Base-by-base conservation (phyloP, 2,329 filamentous ascomycete species). In the Pseudohalonectria lignicola region DNA sequence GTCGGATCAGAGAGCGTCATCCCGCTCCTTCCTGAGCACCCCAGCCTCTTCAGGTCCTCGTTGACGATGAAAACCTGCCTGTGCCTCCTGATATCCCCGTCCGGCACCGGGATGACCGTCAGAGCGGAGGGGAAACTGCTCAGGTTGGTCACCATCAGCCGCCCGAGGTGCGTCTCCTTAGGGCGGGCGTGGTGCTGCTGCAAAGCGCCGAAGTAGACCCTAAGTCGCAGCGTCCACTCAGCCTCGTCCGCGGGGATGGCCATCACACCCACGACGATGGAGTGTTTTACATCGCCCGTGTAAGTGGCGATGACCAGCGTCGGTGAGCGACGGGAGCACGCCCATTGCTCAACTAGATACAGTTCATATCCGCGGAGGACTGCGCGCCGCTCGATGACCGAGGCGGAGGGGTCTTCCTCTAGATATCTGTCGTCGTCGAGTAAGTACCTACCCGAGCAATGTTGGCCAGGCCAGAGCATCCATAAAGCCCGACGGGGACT, bases 301-400 rank as follows among this genome's bases (percentile, higher is more conserved):
- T 92, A 95, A 3, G 88, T 94, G 31, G 83, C 84, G 46, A 96
- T 93, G 36, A 94, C 76, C 45, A 94, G 84, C 13, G 90, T 95
- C 1, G 90, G 90, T 44, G 93, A 86, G 40, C 79, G 74, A 37
- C 92, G 78, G 11, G 90, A 95, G 59, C 88, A 95, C 5, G 86
- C 86, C 92, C 92, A 98, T 67, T 98, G 92, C 58, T 96, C 92
- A 46, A 96, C 86, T 13, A 96, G 64, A 59, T 96, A 96, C 44
- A 90, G 69, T 57, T 96, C 88, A 60, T 95, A 96, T 47, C 90
- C 90, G 43, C 74, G 64, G 5, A 98, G 70, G 36, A 73, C 66
- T 36, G 72, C 69, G 39, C 77, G 76, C 38, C 82, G 79, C 48
- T 88, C 76, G 45, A 94, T 67, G 7, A 94, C 77, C 3, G 68